Percentiles rank a stretch among this genome's conserved stretches.
phyloP scores from a whole-genome alignment of 2,329 filamentous ascomycete genomes.

The Ophiostoma australiae region DNA sequence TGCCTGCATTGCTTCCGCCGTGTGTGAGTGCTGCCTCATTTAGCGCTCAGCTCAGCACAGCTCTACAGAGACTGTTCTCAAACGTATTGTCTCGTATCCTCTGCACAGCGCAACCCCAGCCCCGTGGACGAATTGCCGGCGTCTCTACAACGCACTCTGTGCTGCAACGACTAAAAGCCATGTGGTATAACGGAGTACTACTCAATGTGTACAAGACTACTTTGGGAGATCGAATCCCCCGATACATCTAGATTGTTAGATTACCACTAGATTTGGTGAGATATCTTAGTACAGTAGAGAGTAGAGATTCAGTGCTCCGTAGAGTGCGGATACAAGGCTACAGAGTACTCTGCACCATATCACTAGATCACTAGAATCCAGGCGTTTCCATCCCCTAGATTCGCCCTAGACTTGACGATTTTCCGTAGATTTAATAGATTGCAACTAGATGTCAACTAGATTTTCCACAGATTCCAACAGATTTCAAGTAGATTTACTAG shows the following conservation, averaged over 20 bases:
- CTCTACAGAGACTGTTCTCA: too few relatives aligned
- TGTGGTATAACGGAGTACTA: constrained; percentile 14
- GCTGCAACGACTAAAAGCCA: constrained; percentile 2
- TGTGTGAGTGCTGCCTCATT: background rate
- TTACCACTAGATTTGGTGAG: background rate
- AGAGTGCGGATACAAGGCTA: background rate
- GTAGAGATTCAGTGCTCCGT: background rate
- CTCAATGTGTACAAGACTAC: constrained; percentile 13
- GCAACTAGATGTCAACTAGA: background rate
- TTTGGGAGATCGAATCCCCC: constrained; percentile 7
- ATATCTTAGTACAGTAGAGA: too few relatives aligned
- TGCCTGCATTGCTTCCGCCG: constrained; percentile 1
- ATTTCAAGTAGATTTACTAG: too few relatives aligned
- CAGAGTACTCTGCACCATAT: too few relatives aligned
- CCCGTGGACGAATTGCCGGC: background rate
- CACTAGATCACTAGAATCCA: constrained; percentile 1
- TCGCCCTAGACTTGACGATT: background rate
- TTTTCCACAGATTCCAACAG: too few relatives aligned
- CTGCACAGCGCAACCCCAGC: background rate
- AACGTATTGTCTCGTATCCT: background rate
- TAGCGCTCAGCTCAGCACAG: too few relatives aligned
- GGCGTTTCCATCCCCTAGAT: background rate
- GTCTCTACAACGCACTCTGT: background rate
- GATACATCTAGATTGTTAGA: constrained; percentile 14
- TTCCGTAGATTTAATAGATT: too few relatives aligned